Evolutionary conservation across 2,329 filamentous ascomycete species (phyloP), one percentile per base, ranked within the genome.

Genomic region (Cercospora sp.): DNA sequence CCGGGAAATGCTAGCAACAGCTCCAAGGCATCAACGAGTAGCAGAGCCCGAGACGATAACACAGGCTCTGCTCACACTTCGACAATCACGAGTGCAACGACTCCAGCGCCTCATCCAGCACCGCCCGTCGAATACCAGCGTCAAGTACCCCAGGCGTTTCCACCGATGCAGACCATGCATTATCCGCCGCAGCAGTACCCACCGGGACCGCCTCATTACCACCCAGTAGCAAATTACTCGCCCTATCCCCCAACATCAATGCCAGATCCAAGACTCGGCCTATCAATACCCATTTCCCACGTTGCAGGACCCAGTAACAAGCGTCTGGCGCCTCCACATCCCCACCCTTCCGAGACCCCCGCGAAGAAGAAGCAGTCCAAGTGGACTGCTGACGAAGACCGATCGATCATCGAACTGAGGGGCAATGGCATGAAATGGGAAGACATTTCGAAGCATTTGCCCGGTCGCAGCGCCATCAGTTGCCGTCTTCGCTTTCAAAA

Each of bases 371-470:
- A 94, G 82, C 93, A 97, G 80, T 97, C 92, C 78, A 98, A 98
- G 81, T 98, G 95, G 95, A 96, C 92, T 5, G 85, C 91, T 0
- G 93, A 97, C 70, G 94, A 98, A 79, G 93, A 98, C 80, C 88
- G 91, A n/a, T 83, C 95, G 60, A 97, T 97, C 74, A 97, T 97
- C 75, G 92, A 96, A 79, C 87, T 98, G 70, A 89, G 94, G 67
- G 92, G 93, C 42, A 90, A 90, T 74, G 92, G 92, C 8, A 97
- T 97, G 93, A 98, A 98, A 79, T 98, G 94, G 95, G 94, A 98
- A 78, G 94, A 98, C 80, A 97, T 98, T 75, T 96, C 93, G 70
- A 96, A 94, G 82, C 88, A 90, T 64, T 83, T 98, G 60, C 94
- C 93, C 2, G 94, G 94, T 70, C 88, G 95, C 74, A 97, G 93